phyloP scores from a whole-genome alignment of 345 rosid species.

The Eucalyptus fibrosa region DNA sequence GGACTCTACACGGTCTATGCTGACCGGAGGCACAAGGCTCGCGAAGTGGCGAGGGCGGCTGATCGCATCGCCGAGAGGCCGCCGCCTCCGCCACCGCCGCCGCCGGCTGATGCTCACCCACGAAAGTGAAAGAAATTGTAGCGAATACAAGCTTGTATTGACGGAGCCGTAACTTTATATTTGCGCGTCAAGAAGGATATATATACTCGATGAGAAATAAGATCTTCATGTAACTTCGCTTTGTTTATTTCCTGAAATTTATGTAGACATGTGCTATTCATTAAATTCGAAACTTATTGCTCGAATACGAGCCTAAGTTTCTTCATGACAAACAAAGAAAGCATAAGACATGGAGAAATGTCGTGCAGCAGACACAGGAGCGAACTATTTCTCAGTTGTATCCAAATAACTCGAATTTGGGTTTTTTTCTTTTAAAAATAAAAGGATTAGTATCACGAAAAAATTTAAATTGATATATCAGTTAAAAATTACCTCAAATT shows the following conservation, averaged over 20 bases:
- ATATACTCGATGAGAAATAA: not conserved
- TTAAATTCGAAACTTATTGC: not conserved
- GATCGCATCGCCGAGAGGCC: not conserved
- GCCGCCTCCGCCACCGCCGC: fast-evolving
- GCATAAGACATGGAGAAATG: not conserved
- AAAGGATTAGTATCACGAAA: no score
- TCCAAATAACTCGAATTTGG: not conserved
- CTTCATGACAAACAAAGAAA: not conserved
- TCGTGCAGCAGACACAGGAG: not conserved
- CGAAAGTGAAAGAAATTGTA: not conserved
- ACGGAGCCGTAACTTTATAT: not conserved
- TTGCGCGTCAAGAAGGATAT: not conserved
- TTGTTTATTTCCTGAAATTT: not conserved
- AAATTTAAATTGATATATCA: no score
- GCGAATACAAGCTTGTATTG: not conserved
- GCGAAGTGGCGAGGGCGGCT: not conserved
- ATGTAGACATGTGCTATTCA: not conserved
- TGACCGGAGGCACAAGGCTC: not conserved
- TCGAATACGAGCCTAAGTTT: not conserved
- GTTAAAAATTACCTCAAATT: fast-evolving
- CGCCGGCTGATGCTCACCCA: not conserved
- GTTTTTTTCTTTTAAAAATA: no score
- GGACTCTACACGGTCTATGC: not conserved
- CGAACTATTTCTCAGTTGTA: not conserved
- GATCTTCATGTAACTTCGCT: not conserved